Evolutionary conservation across 345 rosid genomes (phyloP), one percentile per base, ranked within the genome.

Genomic region (Sonneratia alba): DNA sequence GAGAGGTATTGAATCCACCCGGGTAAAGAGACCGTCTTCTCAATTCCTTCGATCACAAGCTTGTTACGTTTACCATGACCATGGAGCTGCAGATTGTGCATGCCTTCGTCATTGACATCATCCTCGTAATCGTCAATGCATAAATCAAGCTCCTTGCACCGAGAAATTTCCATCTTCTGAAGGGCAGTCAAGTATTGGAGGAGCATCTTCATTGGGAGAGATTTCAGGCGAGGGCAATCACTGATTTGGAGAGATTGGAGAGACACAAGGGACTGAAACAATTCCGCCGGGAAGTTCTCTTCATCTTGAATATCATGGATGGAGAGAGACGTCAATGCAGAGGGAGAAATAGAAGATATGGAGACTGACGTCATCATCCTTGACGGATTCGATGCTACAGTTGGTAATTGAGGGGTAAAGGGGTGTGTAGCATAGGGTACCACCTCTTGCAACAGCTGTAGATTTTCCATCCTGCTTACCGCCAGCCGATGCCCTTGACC

Each of bases 121-220:
- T 66, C 51, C 36, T 40, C 45, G 16, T 51, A 27, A 13, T 72
- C 70, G 32, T 64, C 61, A 24, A 16, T 36, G 21, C 56, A 11
- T 27, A 72, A 21, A 65, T 49, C 75, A 19, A 72, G 57, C 21
- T 36, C 70, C 8, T 64, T 16, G 70, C 75, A 72, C 32, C 19
- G 15, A 22, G 12, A 14, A 65, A 72, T 65, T 40, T 40, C 36
- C 22, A 71, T 47, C 16, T 3, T 15, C 22, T 59, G 56, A 42
- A 62, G 74, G 12, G 68, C 24, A 11, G 68, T 19, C 15, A 63
- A 16, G 37, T 72, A 36, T 32, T 19, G 40, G 16, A 72, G 51
- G 32, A 55, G 18, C 24, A 24, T 9, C 61, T 38, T 66, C 32
- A 19, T 53, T 43, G 43, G 45, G 63, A 62, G 68, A 36, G 68